Percentiles rank a stretch among this genome's conserved stretches.
phyloP scores from a whole-genome alignment of 2,329 filamentous ascomycete species.

The Stromatinia cepivora region DNA sequence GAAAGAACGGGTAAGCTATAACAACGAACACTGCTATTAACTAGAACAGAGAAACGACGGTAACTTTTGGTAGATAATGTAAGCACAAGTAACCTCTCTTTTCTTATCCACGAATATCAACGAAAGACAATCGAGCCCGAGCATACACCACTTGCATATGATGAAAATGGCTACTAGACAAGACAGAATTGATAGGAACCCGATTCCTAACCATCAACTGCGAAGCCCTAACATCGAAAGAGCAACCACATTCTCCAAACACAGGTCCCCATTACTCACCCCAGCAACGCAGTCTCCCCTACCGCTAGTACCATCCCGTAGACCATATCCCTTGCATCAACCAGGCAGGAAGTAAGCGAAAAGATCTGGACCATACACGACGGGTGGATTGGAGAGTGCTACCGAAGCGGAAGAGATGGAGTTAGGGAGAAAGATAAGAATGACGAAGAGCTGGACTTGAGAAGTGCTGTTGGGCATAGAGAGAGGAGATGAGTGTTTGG shows the following conservation, averaged over 20 bases:
- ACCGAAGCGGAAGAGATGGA: conserved; percentile 23
- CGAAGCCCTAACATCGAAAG: conserved; percentile 52
- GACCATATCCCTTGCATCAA: conserved; percentile 30
- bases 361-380: background rate
- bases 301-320: conserved; percentile 18
- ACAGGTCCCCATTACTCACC: conserved; percentile 34
- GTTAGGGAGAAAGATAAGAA: conserved; percentile 25
- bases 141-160: too few species aligned
- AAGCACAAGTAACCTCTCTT: background rate
- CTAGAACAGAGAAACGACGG: too few species aligned
- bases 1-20: background rate
- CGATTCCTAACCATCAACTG: conserved; percentile 45
- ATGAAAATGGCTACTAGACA: background rate
- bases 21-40: background rate
- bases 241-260: conserved; percentile 52
- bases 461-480: background rate
- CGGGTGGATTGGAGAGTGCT: conserved; percentile 24
- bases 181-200: background rate
- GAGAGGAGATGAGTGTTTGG: background rate
- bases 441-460: conserved; percentile 20
- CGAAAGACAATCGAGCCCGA: background rate
- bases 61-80: background rate
- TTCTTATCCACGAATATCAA: background rate
- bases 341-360: conserved; percentile 20
- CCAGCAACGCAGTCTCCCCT: conserved; percentile 19